Percentiles rank a stretch among this genome's conserved stretches.
Conservation (phyloP, 352 stramenopile genomes). For the Halophytophthora batemanensis region DNA sequence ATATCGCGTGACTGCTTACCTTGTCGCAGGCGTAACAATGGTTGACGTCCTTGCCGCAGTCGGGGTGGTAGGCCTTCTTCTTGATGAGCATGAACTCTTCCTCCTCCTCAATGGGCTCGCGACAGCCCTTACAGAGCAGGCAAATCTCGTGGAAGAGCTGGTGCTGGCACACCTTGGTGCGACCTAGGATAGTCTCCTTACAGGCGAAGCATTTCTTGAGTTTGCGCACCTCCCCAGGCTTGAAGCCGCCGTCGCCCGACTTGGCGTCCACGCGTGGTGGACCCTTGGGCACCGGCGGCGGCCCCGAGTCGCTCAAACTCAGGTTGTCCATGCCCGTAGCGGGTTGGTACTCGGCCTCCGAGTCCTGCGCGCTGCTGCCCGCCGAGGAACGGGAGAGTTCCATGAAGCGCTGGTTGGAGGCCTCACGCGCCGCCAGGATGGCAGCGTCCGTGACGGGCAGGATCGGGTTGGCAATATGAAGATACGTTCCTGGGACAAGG, state of each 20-base stretch:
- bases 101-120: conserved; percentile 73
- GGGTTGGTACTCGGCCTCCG: conserved; percentile 37
- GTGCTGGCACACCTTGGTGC: conserved; percentile 68
- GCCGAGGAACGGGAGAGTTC: conserved; percentile 36
- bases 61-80: conserved; percentile 76
- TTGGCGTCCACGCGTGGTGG: conserved; percentile 53
- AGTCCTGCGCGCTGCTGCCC: conserved; percentile 16
- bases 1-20: conserved; percentile 14
- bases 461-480: conserved; percentile 67
- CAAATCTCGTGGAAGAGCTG: conserved; percentile 88
- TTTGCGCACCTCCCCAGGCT: conserved; percentile 66
- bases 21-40: conserved; percentile 77
- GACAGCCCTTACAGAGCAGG: conserved; percentile 68
- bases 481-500: conserved; percentile 72
- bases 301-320: conserved; percentile 25
- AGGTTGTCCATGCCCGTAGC: conserved; percentile 32
- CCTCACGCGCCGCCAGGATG: conserved; percentile 67
- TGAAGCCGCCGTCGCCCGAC: conserved; percentile 47
- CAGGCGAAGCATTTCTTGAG: conserved; percentile 77
- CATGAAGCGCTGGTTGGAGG: conserved; percentile 73
- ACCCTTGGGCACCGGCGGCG: conserved; percentile 32
- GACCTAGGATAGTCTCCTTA: conserved; percentile 81
- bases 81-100: conserved; percentile 79
- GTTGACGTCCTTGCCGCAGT: conserved; percentile 66
- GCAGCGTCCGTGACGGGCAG: conserved; percentile 47